A percentile compares a stretch with the other conserved stretches of the same genome.
These are phyloP conservation scores for Mycena vitilis DNA, from an alignment of 768 basidiomycete genomes.

Conservation along the genomic window DNA sequence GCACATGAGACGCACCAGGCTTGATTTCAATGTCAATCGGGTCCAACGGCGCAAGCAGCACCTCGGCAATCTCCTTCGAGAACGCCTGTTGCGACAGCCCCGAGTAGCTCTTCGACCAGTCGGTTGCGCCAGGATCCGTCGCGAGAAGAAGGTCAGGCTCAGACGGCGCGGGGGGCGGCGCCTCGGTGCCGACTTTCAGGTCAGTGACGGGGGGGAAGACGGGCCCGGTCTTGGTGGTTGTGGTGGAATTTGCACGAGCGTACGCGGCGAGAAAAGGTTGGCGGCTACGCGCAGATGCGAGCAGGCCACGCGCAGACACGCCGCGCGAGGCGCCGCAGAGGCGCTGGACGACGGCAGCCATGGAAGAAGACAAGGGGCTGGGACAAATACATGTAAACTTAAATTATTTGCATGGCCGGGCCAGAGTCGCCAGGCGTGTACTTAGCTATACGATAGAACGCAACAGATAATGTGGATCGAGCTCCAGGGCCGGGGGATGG, in stretches of 20 bases:
- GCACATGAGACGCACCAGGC: conserved; percentile 70
- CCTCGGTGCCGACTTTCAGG: conserved; percentile 20
- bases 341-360: conserved; percentile 13
- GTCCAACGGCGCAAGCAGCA: conserved; percentile 80
- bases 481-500: too few relatives aligned
- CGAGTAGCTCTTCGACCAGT: conserved; percentile 92
- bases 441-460: too few relatives aligned
- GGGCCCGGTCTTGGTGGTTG: neutral
- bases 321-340: conserved; percentile 15
- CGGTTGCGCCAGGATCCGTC: conserved; percentile 53
- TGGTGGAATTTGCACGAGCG: conserved; percentile 7
- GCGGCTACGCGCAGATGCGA: neutral
- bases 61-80: conserved; percentile 75
- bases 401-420: too few relatives aligned
- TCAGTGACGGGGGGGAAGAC: conserved; percentile 11
- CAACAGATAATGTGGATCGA: too few relatives aligned
- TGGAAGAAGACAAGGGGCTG: neutral
- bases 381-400: neutral
- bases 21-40: conserved; percentile 91
- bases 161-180: neutral
- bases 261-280: neutral
- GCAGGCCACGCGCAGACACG: conserved; percentile 9
- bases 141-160: conserved; percentile 18
- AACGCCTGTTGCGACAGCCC: conserved; percentile 86
- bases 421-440: too few relatives aligned